Evolutionary conservation across 768 basidiomycete species (phyloP).

Genomic region (Cytidiella melzeri): DNA sequence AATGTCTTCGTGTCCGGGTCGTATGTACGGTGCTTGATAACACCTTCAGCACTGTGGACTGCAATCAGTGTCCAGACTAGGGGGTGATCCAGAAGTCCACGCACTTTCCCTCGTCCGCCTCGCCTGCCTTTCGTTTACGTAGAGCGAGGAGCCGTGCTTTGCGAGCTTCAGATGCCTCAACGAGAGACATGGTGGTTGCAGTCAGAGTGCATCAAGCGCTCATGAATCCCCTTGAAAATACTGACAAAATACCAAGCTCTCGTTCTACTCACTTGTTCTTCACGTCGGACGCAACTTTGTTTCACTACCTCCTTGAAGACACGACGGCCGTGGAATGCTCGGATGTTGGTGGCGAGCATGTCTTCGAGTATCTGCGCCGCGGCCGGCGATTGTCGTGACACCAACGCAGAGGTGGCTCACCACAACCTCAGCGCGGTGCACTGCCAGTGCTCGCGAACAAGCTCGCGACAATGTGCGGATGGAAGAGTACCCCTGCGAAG

Average conservation of each 20-base stretch:
- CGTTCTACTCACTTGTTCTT: neutral
- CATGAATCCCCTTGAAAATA: too few species aligned
- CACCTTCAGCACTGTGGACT: conserved; percentile 21
- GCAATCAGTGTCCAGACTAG: too few species aligned
- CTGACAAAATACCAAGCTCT: too few species aligned
- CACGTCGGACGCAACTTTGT: neutral
- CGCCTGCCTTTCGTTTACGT: conserved; percentile 64
- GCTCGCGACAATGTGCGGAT: conserved; percentile 30
- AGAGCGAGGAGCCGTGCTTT: conserved; percentile 79
- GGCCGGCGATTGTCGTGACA: neutral
- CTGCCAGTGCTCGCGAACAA: neutral
- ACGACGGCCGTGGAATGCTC: conserved; percentile 14
- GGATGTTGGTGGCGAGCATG: conserved; percentile 22
- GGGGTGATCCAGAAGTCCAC: too few species aligned
- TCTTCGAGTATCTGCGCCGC: conserved; percentile 8
- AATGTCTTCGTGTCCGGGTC: conserved; percentile 83
- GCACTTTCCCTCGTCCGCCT: conserved; percentile 37
- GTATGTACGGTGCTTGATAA: conserved; percentile 75
- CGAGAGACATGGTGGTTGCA: conserved; percentile 48
- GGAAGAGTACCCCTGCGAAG: conserved; percentile 60
- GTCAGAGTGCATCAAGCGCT: neutral
- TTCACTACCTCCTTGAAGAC: neutral
- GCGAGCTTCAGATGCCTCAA: conserved; percentile 72
- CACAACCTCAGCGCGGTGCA: conserved; percentile 22
- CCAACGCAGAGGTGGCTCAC: conserved; percentile 19